Base-by-base conservation (phyloP, 345 rosid genomes). In the Xanthoceras sorbifolium region DNA sequence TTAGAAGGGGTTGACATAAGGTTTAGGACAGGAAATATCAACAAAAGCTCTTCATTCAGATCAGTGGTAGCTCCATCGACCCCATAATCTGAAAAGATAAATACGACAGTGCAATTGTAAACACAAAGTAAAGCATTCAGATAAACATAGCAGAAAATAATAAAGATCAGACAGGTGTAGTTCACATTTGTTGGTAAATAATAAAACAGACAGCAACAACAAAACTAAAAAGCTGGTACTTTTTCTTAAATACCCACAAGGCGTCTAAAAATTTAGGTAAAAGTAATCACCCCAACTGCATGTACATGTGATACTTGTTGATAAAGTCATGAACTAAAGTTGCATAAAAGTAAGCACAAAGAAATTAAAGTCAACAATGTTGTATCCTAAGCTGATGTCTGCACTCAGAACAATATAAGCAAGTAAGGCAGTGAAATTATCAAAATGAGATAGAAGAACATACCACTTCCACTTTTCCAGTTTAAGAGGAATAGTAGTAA, bases 1-100 rank as follows among this genome's bases (percentile, higher is more conserved):
- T 81, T 89, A 82, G 98, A 94, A 74, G 97, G 89, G 67, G 94
- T 89, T 23, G 97, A 93, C 88, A 94, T 81, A 70, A 94, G 91
- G 74, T 80, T 82, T 76, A 92, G 82, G 71, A 82, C 79, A 73
- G 97, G 98, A 84, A 89, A 91, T 81, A 86, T 81, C 74, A 93
- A 78, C 71, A 94, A 81, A 50, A 92, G 89, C 83, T 94, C 98
- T 76, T 87, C 92, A 57, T 82, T 73, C 73, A 87, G 75, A 73
- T 69, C 70, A 72, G 63, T 75, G 75, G 81, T 81, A 80, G 79
- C 79, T 77, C 69, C 78, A 71, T 80, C 78, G 29, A 62, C 80
- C 50, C 75, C 69, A 63, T 50, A 52, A 76, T 85, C 96, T 93
- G 86, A 73, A 82, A 71, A 86, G 74, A 73, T 1, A 65, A 80